These are phyloP conservation scores for Vitrella brassicaformis DNA, from an alignment of 73 alveolate species.

Conservation along the genomic window DNA sequence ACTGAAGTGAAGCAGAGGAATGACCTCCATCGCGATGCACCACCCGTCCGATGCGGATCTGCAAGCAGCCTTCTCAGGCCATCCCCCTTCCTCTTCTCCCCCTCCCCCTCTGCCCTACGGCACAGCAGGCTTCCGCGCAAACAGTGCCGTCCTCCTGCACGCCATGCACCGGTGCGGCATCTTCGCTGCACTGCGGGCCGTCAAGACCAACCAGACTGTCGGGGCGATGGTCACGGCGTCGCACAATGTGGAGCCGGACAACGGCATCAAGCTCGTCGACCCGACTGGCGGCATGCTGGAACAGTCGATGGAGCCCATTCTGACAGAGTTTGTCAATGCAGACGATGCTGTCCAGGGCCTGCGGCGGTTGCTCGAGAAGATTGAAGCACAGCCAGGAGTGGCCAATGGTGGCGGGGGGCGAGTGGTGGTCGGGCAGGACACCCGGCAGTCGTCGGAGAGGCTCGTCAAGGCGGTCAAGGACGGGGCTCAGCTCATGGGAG, in stretches of 20 bases:
- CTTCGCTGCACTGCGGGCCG: not conserved
- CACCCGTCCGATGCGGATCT: no score
- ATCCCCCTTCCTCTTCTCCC: no score
- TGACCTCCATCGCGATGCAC: no score
- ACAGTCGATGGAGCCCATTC: conserved; percentile 43
- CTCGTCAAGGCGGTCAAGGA: conserved; percentile 6
- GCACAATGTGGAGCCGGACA: conserved; percentile 50
- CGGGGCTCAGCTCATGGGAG: conserved; percentile 11
- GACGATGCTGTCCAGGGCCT: conserved; percentile 32
- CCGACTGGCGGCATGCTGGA: conserved; percentile 53
- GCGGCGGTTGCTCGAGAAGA: no score
- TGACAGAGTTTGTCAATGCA: conserved; percentile 43
- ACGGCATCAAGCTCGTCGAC: conserved; percentile 52
- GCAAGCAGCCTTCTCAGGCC: no score
- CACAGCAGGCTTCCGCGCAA: not conserved
- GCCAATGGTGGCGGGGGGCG: no score
- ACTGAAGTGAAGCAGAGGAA: no score
- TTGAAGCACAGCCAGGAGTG: conserved; percentile 19
- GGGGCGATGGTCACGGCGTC: conserved; percentile 78
- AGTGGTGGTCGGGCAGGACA: conserved; percentile 47
- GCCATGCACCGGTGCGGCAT: not conserved
- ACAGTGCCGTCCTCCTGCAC: not conserved
- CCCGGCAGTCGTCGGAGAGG: conserved; percentile 31
- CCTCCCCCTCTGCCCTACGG: not conserved
- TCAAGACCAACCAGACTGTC: not conserved